Evolutionary conservation across 2,329 filamentous ascomycete species (phyloP), one percentile per base, ranked within the genome.

Genomic region (Drechslerella dactyloides): DNA sequence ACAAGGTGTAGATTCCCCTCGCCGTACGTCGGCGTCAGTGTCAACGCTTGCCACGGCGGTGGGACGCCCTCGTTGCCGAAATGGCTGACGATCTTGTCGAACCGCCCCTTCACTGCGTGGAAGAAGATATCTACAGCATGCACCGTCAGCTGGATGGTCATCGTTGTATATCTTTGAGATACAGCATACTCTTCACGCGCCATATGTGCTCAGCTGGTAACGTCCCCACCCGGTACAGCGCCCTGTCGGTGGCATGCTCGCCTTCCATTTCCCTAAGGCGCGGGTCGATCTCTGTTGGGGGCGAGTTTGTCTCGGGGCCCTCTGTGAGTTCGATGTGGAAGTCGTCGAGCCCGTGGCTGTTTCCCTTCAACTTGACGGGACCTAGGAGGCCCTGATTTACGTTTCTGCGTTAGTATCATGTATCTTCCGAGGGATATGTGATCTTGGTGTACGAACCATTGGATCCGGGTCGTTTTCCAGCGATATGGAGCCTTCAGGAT

Each of bases 1-100:
- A 97, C 84, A 44, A 96, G 81, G 74, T 99, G 93, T 13, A 91
- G 81, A 77, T 97, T 97, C 30, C 92, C 93, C 11, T 80, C 77
- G 3, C 85, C 86, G 1, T 90, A 87, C 33, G 81, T 80, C 78
- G 96, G 89, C 50, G 83, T 80, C 60, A 97, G 83, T 5, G 90
- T 90, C 79, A 96, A 97, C 0, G 93, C 84, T 78, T 94, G 90
- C 82, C 89, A 91, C 1, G 93, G 89, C 8, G 93, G 92, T 6
- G 93, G 89, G 52, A 90, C 85, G 72, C 88, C 85, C 2, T 90
- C 85, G 52, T 85, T 80, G 27, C 84, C 85, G 78, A 86, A 88
- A 75, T 85, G 82, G 73, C 83, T 80, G 33, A 89, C 76, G 66
- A 85, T 81, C n/a, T 78, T 79, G 60, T 89, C 86, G 73, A 90